These are phyloP conservation scores for Tolypocladium ovalisporum DNA, from an alignment of 2,329 filamentous ascomycete species.

Conservation along the genomic window DNA sequence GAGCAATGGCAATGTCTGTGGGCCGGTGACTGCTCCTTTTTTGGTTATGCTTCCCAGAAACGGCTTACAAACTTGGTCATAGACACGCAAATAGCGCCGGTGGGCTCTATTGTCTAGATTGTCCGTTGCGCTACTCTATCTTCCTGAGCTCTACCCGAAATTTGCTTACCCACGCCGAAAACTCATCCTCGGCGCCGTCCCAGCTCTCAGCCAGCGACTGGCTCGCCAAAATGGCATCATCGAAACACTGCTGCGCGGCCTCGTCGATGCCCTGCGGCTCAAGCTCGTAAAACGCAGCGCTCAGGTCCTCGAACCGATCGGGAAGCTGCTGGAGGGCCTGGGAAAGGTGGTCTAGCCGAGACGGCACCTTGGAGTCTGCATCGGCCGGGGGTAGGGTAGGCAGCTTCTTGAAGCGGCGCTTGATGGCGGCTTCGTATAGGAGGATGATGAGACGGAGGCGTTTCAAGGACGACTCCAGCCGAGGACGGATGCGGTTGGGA, in stretches of 20 bases:
- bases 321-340: constrained; percentile 48
- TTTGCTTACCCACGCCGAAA: constrained; percentile 61
- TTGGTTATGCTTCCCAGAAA: too few relatives aligned
- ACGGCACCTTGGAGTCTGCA: constrained; percentile 19
- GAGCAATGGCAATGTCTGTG: neutral
- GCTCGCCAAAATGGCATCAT: constrained; percentile 44
- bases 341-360: constrained; percentile 45
- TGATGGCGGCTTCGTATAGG: constrained; percentile 58
- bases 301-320: constrained; percentile 58
- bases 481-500: constrained; percentile 50
- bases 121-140: neutral
- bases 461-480: constrained; percentile 53
- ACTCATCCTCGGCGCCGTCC: constrained; percentile 60
- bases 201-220: constrained; percentile 48
- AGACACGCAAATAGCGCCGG: neutral
- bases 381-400: constrained; percentile 28
- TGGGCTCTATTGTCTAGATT: neutral
- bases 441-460: constrained; percentile 56
- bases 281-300: constrained; percentile 61
- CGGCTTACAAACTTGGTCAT: too few relatives aligned
- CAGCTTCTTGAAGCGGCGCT: constrained; percentile 55
- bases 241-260: constrained; percentile 47
- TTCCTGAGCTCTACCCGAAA: constrained; percentile 38
- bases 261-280: constrained; percentile 47
- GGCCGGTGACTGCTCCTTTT: neutral